Evolutionary conservation across 2,329 filamentous ascomycete genomes (phyloP).

Genomic region (Didymella lethalis): DNA sequence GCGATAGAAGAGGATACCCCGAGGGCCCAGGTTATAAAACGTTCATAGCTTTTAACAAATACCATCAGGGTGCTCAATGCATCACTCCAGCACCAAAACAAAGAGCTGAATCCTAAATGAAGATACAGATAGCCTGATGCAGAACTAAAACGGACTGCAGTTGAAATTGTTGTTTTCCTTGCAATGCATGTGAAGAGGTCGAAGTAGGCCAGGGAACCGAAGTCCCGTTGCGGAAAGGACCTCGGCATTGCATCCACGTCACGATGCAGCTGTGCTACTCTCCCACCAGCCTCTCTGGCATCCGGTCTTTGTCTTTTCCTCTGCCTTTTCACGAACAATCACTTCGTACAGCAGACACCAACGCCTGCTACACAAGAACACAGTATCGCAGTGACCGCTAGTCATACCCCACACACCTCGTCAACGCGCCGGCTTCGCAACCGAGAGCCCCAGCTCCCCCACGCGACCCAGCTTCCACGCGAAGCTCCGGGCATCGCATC

Average conservation of each 20-base stretch:
- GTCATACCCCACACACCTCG: not conserved
- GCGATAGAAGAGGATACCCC: constrained; percentile 1
- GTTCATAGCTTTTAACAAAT: not conserved
- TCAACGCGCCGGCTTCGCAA: not conserved
- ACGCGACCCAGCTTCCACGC: constrained; percentile 15
- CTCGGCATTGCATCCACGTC: constrained; percentile 14
- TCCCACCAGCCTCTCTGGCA: constrained; percentile 1
- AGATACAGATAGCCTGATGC: not conserved
- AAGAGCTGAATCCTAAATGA: not conserved
- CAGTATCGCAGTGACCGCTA: not conserved
- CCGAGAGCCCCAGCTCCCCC: constrained; percentile 2
- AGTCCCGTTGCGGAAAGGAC: constrained; percentile 15
- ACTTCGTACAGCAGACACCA: not conserved
- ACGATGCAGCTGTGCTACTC: constrained; percentile 7
- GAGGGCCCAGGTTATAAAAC: not conserved
- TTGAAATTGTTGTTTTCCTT: not conserved
- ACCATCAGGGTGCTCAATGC: constrained; percentile 4
- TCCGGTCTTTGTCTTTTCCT: not conserved
- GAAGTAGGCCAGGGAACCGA: not conserved
- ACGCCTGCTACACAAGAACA: no score
- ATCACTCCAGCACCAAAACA: not conserved
- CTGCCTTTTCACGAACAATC: not conserved
- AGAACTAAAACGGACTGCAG: not conserved
- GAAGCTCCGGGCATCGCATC: constrained; percentile 8
- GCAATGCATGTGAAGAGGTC: constrained; percentile 1